phyloP scores from a whole-genome alignment of 176 grass and related monocot genomes.

The Aechmea fasciata region DNA sequence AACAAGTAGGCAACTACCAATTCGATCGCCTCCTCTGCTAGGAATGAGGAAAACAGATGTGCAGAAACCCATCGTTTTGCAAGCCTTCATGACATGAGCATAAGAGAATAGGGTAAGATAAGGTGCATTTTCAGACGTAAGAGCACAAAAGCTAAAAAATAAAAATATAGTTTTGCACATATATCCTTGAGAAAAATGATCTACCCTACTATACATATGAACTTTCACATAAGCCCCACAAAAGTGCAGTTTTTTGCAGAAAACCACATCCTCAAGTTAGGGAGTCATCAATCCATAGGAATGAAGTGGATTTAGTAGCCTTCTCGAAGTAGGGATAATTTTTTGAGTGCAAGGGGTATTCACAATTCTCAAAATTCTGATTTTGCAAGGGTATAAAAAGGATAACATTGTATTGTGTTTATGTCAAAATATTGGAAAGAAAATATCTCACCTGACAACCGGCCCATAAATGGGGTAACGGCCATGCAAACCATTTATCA shows the following conservation, averaged over 20 bases:
- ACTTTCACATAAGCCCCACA: not conserved
- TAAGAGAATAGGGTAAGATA: slow-evolving; percentile 5
- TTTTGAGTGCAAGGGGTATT: too few relatives aligned
- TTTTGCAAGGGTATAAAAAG: too few relatives aligned
- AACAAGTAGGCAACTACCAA: slow-evolving; percentile 84
- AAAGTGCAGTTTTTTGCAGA: not conserved
- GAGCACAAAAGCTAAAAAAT: too few relatives aligned
- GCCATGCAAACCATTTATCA: slow-evolving; percentile 97
- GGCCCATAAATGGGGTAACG: slow-evolving; percentile 68
- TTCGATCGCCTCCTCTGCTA: slow-evolving; percentile 84
- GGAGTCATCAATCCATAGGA: too few relatives aligned
- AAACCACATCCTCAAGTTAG: too few relatives aligned
- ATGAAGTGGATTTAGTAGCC: too few relatives aligned
- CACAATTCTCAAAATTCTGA: too few relatives aligned
- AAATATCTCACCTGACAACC: slow-evolving; percentile 61
- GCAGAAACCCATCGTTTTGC: slow-evolving; percentile 90
- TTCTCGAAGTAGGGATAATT: too few relatives aligned
- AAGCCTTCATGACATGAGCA: slow-evolving; percentile 41
- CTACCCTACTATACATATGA: too few relatives aligned
- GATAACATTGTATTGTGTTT: too few relatives aligned
- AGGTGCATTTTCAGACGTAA: not conserved
- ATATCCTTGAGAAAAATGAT: too few relatives aligned
- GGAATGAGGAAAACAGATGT: slow-evolving; percentile 87
- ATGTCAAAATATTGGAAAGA: not conserved
- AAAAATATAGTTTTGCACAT: too few relatives aligned